Base-by-base conservation (phyloP, 2,329 filamentous ascomycete species). In the Thelonectria rubi region DNA sequence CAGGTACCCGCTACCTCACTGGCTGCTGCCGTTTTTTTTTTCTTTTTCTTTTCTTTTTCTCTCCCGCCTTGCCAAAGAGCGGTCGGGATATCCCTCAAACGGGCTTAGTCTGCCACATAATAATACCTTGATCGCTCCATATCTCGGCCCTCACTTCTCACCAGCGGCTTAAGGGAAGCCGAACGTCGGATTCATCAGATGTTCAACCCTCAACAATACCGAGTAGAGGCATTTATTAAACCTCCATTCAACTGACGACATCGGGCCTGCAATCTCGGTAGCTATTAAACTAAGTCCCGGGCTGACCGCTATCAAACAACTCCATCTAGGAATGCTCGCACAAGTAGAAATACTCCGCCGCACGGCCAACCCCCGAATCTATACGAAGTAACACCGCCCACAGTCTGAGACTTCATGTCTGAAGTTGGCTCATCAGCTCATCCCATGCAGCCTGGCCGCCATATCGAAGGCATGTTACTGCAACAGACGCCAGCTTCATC, bases 401-500 rank as follows among this genome's bases (percentile, higher is more conserved):
- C 57, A 46, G 45, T 62, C 55, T 50, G 46, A 14, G 4, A 47
- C 40, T 32, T 60, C 56, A 63, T 37, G 50, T 62, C 43, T 60
- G 51, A 49, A 62, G 55, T 55, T 65, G 50, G 62, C 61, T 65
- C 50, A 58, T 37, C 39, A 68, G 54, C 30, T 56, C 58, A 15
- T 66, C 59, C 45, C 62, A 64, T 50, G 59, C 58, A 43, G 62
- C 32, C 49, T 60, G 63, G 61, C 55, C 49, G n/a, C 51, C 68
- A 30, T 62, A 49, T 39, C 47, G 42, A 45, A 66, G 59, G 34
- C 63, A 69, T 24, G 60, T 65, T 43, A 67, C 53, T 37, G 66
- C 47, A 37, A 69, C 47, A 9, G 63, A 58, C 40, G 62, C 53
- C 24, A 74, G 50, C 55, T 69, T 71, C 63, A 75, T 65, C 52